A percentile compares a stretch with the other conserved stretches of the same genome.
phyloP scores from a whole-genome alignment of 2,329 filamentous ascomycete species.

The Fusarium oligoseptatum region DNA sequence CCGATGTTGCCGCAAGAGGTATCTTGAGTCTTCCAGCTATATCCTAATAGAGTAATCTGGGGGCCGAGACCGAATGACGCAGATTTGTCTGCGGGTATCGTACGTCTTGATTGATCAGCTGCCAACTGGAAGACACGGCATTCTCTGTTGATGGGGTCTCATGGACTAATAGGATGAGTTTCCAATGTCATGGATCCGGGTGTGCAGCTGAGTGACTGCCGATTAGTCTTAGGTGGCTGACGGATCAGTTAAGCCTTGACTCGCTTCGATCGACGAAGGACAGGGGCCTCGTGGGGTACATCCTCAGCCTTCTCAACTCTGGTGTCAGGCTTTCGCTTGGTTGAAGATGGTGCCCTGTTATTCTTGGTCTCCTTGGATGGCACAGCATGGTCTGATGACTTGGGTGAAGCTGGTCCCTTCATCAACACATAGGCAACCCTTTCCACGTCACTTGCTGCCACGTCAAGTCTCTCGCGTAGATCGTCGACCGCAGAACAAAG shows the following conservation, averaged over 20 bases:
- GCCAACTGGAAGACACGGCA: background rate
- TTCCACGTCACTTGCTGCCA: constrained; percentile 74
- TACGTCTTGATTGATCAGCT: constrained; percentile 7
- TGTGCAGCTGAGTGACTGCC: background rate
- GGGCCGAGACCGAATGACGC: background rate
- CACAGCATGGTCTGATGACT: constrained; percentile 8
- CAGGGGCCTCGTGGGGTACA: constrained; percentile 24
- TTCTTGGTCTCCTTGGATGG: constrained; percentile 25
- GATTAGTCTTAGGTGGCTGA: constrained; percentile 3
- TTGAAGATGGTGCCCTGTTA: constrained; percentile 11
- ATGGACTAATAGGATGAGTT: background rate
- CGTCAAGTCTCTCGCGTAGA: constrained; percentile 63
- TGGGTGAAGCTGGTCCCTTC: constrained; percentile 50
- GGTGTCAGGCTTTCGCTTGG: constrained; percentile 41
- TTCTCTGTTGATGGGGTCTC: background rate
- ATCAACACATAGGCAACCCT: constrained; percentile 79
- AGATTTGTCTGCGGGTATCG: background rate
- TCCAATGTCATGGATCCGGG: background rate
- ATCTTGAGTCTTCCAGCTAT: constrained; percentile 1
- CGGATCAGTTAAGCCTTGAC: constrained; percentile 27
- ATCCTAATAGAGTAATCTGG: constrained; percentile 10
- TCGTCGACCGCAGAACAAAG: constrained; percentile 60
- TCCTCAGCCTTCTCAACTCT: constrained; percentile 23
- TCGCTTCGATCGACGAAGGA: constrained; percentile 45
- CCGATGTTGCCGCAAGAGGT: constrained; percentile 25